Evolutionary conservation across 2,329 filamentous ascomycete species (phyloP), one percentile per base, ranked within the genome.

Genomic region (Microdochium nivale): DNA sequence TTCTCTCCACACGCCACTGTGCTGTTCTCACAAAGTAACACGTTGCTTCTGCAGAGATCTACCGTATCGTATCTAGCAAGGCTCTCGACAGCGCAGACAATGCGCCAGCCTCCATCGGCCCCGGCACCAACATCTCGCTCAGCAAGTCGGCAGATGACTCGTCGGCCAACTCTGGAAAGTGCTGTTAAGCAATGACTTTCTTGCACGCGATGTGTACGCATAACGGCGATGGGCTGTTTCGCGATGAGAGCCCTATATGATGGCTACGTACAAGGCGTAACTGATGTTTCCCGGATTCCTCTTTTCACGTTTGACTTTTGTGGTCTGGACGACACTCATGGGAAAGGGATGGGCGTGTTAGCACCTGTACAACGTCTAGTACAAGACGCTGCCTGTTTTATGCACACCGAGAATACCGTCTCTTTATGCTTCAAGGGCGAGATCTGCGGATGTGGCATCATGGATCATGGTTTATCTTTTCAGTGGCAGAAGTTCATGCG

Each of bases 41-140:
- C 44, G 19, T 50, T 50, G 37, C 55, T 27, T 50, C 35, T 53
- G 48, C 68, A 96, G 94, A 99, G 80, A 99, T 99, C 76, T 99
- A 97, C 81, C 88, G 91, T 66, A 99, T 99, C 64, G 94, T 99
- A 59, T 97, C 92, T 52, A 94, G 88, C 81, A 97, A 97, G 80
- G 90, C 90, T 43, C 84, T 97, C 64, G 92, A 96, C 69, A 88
- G 87, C 66, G 90, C 88, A 66, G 91, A 96, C 62, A 81, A 83
- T 56, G 79, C 86, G 58, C 87, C 89, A 68, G 86, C 87, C 65
- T 86, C 87, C 59, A 87, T 94, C 64, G 84, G 84, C 60, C 83
- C 87, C 60, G 87, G 89, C 64, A 86, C 83, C 62, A 90, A 88
- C 69, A 88, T 97, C 65, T 86, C 90, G 58, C 86, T 96, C 64